phyloP scores from a whole-genome alignment of 2,329 filamentous ascomycete genomes.

The Trichoderma aggressivum region DNA sequence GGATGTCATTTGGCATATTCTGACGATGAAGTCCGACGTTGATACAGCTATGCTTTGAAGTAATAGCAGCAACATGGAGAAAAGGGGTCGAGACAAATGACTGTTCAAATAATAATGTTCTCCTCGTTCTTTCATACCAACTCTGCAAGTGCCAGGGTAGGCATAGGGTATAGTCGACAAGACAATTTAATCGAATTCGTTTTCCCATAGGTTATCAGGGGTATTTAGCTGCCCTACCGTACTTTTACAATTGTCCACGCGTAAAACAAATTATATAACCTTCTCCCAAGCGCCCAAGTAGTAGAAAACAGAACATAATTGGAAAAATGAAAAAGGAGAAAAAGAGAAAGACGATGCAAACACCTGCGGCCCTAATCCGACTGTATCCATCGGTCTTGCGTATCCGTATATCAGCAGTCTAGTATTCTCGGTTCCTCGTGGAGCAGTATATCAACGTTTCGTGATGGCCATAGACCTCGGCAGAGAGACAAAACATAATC shows the following conservation, averaged over 20 bases:
- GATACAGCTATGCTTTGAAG: background rate
- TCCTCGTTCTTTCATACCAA: background rate
- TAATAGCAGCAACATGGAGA: background rate
- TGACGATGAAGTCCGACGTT: background rate
- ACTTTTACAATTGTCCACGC: slow-evolving; percentile 15
- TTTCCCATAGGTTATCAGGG: slow-evolving; percentile 23
- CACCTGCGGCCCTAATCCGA: slow-evolving; percentile 6
- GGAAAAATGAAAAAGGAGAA: background rate
- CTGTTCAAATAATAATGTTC: background rate
- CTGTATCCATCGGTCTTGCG: slow-evolving; percentile 21
- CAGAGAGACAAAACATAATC: background rate
- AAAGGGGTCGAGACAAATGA: background rate
- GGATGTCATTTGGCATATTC: background rate
- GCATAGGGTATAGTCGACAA: background rate
- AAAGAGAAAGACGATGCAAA: background rate
- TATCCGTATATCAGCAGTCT: slow-evolving; percentile 7
- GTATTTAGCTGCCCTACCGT: slow-evolving; percentile 21
- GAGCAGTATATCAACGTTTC: slow-evolving; percentile 1
- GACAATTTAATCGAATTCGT: slow-evolving; percentile 8
- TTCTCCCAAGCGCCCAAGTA: slow-evolving; percentile 30
- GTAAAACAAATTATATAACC: slow-evolving; percentile 16
- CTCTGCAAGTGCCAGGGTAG: background rate
- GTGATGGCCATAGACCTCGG: background rate
- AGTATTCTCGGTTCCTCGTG: background rate
- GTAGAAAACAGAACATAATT: background rate